These are phyloP conservation scores for Scedosporium aurantiacum DNA, from an alignment of 2,329 filamentous ascomycete genomes.

Conservation along the genomic window DNA sequence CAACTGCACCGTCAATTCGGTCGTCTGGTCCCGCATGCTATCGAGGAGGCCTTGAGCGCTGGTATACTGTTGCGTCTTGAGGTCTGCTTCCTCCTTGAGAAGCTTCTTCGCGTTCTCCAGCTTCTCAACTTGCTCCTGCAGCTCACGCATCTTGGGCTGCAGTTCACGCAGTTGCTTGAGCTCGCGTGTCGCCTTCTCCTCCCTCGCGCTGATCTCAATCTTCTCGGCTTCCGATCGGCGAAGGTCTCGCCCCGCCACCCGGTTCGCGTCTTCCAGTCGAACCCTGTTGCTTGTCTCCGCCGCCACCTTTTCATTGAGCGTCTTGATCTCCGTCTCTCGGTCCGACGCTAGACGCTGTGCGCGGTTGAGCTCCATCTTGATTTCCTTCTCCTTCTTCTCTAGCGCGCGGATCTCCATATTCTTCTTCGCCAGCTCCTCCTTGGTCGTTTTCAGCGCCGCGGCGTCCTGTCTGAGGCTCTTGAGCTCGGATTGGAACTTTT, in stretches of 20 bases:
- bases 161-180: conserved; percentile 61
- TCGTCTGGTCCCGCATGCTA: conserved; percentile 86
- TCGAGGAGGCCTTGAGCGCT: conserved; percentile 77
- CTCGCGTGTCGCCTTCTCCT: conserved; percentile 61
- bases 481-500: conserved; percentile 80
- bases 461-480: conserved; percentile 69
- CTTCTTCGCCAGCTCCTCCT: conserved; percentile 57
- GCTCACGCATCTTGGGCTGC: conserved; percentile 47
- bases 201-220: conserved; percentile 61
- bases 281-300: conserved; percentile 61
- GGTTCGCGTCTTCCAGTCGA: conserved; percentile 69
- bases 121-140: conserved; percentile 64
- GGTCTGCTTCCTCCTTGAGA: conserved; percentile 67
- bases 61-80: conserved; percentile 76
- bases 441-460: conserved; percentile 58
- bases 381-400: conserved; percentile 72
- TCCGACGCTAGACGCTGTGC: conserved; percentile 61
- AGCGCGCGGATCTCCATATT: conserved; percentile 56
- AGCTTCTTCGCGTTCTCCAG: conserved; percentile 56
- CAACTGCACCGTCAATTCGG: conserved; percentile 81
- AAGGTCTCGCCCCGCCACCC: conserved; percentile 63
- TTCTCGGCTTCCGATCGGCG: conserved; percentile 69
- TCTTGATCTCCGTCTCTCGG: conserved; percentile 67
- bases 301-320: conserved; percentile 65
- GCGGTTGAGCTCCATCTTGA: conserved; percentile 60